A percentile compares a stretch with the other conserved stretches of the same genome.
Conservation (phyloP, 331 rosid genomes). For the Arachis monticola region DNA sequence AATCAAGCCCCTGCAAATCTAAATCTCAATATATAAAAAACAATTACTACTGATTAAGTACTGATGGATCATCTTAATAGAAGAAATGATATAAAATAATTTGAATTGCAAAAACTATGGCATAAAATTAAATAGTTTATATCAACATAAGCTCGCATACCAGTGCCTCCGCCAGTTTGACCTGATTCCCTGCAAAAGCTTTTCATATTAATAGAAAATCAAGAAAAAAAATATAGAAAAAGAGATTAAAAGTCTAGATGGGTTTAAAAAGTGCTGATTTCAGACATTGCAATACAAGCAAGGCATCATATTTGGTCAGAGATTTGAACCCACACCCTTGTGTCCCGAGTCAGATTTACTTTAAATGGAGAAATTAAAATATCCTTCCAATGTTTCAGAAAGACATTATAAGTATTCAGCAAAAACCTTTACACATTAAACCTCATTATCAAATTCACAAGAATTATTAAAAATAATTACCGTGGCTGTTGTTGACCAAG, state of each 20-base stretch:
- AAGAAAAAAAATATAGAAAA: neutral
- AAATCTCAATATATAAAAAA: neutral
- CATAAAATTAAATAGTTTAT: neutral
- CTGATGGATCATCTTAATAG: neutral
- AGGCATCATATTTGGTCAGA: no score
- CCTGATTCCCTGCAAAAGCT: constrained; percentile 56
- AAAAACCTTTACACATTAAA: neutral
- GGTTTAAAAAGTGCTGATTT: no score
- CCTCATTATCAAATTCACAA: neutral
- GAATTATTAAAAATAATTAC: constrained; percentile 42
- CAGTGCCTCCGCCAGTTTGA: constrained; percentile 59
- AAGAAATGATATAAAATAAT: constrained; percentile 13
- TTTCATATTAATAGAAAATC: constrained; percentile 22
- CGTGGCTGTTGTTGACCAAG: constrained; percentile 56
- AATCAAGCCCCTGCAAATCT: neutral
- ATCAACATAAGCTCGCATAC: constrained; percentile 45
- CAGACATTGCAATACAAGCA: no score
- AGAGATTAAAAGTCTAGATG: neutral
- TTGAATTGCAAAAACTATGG: constrained; percentile 3
- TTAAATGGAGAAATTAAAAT: neutral
- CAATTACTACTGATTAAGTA: neutral
- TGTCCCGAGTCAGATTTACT: no score
- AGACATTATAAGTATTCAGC: constrained; percentile 15
- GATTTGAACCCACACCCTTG: no score
- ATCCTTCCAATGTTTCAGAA: neutral